A percentile compares a stretch with the other conserved stretches of the same genome.
Conservation (phyloP, 164 flowering plant genomes). For the Magnolia kwangsiensis region DNA sequence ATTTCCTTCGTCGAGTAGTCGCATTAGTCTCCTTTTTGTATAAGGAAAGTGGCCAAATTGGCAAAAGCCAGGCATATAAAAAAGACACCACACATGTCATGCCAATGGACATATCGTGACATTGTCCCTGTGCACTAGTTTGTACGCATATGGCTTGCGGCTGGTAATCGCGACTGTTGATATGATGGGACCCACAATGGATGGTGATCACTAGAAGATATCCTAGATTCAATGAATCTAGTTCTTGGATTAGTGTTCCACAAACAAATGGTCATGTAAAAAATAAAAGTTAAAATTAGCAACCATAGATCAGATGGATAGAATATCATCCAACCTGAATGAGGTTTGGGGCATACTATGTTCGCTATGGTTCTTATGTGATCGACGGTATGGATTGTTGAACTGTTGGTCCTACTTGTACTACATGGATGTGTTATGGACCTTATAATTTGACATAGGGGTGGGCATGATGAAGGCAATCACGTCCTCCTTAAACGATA, state of each 20-base stretch:
- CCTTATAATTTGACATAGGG: no score
- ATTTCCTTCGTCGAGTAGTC: slow-evolving; percentile 43
- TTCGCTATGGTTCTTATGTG: no score
- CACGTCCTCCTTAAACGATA: no score
- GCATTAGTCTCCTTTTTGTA: slow-evolving; percentile 21
- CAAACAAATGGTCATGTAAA: no score
- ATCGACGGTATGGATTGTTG: no score
- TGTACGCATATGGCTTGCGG: background rate
- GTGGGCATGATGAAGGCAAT: no score
- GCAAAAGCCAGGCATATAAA: background rate
- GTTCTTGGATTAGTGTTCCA: no score
- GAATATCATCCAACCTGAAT: no score
- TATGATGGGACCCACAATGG: background rate
- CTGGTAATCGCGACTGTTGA: background rate
- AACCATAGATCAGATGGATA: no score
- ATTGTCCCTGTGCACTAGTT: background rate
- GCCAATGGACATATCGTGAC: background rate
- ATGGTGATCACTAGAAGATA: background rate
- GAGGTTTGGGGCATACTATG: no score
- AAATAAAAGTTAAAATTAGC: no score
- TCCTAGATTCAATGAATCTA: no score
- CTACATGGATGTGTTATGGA: background rate
- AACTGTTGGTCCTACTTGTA: background rate
- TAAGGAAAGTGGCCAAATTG: slow-evolving; percentile 26
- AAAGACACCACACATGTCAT: background rate